Evolutionary conservation across 495 filamentous ascomycete genomes (phyloP).

Genomic region (Cairneyella variabilis): DNA sequence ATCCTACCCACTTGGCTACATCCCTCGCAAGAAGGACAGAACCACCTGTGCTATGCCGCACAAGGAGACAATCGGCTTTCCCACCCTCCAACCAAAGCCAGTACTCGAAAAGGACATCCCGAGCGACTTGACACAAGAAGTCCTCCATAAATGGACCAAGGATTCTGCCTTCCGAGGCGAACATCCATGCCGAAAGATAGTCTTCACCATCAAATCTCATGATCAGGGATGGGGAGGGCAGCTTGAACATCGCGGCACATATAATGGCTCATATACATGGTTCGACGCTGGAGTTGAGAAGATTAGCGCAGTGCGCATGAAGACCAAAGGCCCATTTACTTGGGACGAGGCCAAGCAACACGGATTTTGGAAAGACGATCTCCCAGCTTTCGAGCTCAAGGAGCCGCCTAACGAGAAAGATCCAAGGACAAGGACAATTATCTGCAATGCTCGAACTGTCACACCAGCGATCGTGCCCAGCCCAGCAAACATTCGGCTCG

Average conservation of each 20-base stretch:
- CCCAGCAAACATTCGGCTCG: not conserved
- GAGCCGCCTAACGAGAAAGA: not conserved
- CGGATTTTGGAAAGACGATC: not conserved
- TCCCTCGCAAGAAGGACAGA: constrained; percentile 10
- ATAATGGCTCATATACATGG: constrained; percentile 61
- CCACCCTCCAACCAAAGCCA: constrained; percentile 13
- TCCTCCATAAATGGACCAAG: constrained; percentile 7
- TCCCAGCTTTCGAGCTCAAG: not conserved
- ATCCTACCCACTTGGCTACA: constrained; percentile 19
- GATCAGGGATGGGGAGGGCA: constrained; percentile 64
- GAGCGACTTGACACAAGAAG: not conserved
- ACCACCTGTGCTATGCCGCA: not conserved
- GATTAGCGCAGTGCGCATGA: constrained; percentile 20
- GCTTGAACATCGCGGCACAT: constrained; percentile 36
- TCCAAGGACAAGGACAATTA: not conserved
- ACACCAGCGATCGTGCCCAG: not conserved
- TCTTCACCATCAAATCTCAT: constrained; percentile 59
- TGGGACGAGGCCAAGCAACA: not conserved
- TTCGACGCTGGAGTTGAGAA: constrained; percentile 60
- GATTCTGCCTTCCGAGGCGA: constrained; percentile 22
- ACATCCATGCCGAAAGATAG: constrained; percentile 52
- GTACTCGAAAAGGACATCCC: constrained; percentile 5
- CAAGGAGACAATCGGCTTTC: not conserved
- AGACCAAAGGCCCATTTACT: not conserved
- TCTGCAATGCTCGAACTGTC: constrained; percentile 11